Conservation (phyloP, 805 yeast genomes). For the Candida khao-thaluensis region DNA sequence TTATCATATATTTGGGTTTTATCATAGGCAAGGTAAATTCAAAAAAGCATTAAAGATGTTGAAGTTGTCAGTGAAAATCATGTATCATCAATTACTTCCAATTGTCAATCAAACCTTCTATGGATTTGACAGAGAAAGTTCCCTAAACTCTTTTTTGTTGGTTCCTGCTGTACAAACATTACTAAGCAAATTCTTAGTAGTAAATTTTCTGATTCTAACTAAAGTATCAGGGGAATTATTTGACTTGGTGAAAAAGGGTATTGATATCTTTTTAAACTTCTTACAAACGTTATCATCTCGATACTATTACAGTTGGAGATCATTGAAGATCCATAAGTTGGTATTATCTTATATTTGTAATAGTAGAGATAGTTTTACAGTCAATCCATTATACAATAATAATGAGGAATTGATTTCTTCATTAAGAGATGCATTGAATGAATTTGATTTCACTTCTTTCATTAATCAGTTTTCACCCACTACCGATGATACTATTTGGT, state of each 20-base stretch:
- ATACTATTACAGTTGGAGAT: constrained; percentile 12
- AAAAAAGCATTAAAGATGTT: constrained; percentile 1
- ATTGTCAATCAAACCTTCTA: constrained; percentile 3
- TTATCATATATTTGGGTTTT: constrained; percentile 4
- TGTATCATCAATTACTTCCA: constrained; percentile 6
- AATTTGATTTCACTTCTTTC: constrained; percentile 9
- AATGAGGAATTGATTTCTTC: neutral
- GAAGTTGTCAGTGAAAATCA: constrained; percentile 2
- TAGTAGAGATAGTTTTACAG: too few relatives aligned
- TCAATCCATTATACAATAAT: too few relatives aligned
- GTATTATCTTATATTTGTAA: constrained; percentile 2
- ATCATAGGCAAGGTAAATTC: neutral
- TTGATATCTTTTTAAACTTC: constrained; percentile 5
- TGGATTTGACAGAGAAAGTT: neutral
- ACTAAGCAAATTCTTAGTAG: constrained; percentile 38
- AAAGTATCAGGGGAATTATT: constrained; percentile 3
- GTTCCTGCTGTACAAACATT: constrained; percentile 29
- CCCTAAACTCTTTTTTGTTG: constrained; percentile 5
- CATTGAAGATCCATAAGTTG: constrained; percentile 9
- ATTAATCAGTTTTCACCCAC: constrained; percentile 3
- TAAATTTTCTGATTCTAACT: constrained; percentile 19
- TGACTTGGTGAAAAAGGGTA: constrained; percentile 1
- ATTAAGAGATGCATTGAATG: constrained; percentile 1
- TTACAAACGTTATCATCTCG: constrained; percentile 2
- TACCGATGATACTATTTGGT: constrained; percentile 10